Evolutionary conservation across 1,284 basidiomycete genomes (phyloP), one percentile per base, ranked within the genome.

Genomic region (Ganoderma lucidum): DNA sequence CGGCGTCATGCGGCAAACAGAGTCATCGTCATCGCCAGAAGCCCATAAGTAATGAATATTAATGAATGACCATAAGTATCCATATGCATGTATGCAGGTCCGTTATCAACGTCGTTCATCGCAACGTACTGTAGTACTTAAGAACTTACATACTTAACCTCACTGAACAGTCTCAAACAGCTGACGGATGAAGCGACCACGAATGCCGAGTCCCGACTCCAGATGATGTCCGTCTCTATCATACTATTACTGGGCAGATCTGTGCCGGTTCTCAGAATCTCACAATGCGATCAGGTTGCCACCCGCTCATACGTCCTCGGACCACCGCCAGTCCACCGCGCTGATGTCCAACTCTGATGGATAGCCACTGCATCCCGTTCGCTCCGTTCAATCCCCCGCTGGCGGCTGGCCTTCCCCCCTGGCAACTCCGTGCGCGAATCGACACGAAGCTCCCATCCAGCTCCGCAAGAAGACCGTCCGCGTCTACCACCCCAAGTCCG

Each of bases 311-410:
- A 15, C 28, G 51, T 32, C 45, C 45, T 48, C 23, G 45, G n/a
- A 51, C 23, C 30, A 28, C 53, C 53, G 53, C 30, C 30, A 4
- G 23, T 23, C 23, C 23, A n/a, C 53, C 53, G 53, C 28, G n/a
- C 32, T 56, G 53, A 56, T 56, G 53, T 56, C 53, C 53, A 56
- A 17, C 53, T 35, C 15, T 56, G 53, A 56, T 56, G 53, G 53
- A 56, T 56, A 32, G 53, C 53, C 53, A 56, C 23, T 23, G 23
- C 53, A 56, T 56, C 53, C 15, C 53, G 30, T 19, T 9, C 53
- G 28, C 32, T 56, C 53, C 30, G 23, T 12, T 12, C 48, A 17
- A 30, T 56, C 53, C 15, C 30, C 53, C 53, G 12, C 30, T 19
- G n/a, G 4, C 59, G 23, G 23, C 23, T 23, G 23, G 23, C 23